Base-by-base conservation (phyloP, 1,139 yeast genomes). In the Pichia sp. region DNA sequence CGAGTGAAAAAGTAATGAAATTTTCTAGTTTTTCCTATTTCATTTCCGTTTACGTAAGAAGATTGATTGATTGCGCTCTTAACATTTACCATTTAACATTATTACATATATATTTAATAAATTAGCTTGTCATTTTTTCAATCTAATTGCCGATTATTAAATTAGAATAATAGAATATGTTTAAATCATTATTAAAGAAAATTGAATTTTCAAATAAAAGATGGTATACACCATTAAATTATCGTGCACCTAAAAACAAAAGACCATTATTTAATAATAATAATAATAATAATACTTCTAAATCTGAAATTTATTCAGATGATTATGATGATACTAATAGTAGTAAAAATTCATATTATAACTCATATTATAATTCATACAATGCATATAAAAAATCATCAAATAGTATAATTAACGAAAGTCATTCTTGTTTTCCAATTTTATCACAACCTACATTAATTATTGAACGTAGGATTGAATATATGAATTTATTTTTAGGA, bases 401-500 rank as follows among this genome's bases (percentile, higher is more conserved):
- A 20, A 37, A 41, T 6, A 37, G 44, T 35, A 31, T 46, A 29
- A 46, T 46, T 22, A 41, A 33, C 20, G 41, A 37, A 16, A 23
- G 26, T n/a, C 87, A 82, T 57, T 79, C 82, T 0, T 69, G 43
- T n/a, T 47, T 49, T 27, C 10, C 25, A 2, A 37, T 47, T 10
- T 31, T 50, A 16, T 43, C 47, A 26, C 87, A 86, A 57, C 97
- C 97, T 0, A 84, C 92, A 4, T 64, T 92, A 31, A 89, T 90
- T 1, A 78, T 92, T 43, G 96, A 90, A 60, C 73, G 98, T 47
- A 85, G 87, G 59, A 69, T 92, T 33, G 97, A 92, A 63, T 74
- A 83, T 67, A 82, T 87, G 87, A 90, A 87, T 59, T 70, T 92
- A 16, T 74, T 89, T 44, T 61, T 90, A 32, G 97, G 97, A 1